Base-by-base conservation (phyloP, 2,329 filamentous ascomycete species). In the Fusarium fujikuroi region DNA sequence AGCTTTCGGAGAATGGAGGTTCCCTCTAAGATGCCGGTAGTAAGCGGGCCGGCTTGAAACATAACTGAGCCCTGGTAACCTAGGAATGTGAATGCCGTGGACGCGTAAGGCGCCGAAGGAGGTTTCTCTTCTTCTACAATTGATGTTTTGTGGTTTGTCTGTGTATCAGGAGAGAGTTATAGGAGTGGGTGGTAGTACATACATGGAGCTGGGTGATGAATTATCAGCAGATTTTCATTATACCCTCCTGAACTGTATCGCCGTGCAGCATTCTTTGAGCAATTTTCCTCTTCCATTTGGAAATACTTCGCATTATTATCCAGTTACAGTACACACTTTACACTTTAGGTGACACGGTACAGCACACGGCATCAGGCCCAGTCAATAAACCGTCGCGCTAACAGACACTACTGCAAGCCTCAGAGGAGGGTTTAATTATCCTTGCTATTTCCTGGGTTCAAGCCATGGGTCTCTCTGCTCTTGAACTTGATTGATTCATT, bases 361-460 rank as follows among this genome's bases (percentile, higher is more conserved):
- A 59, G 28, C 43, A 52, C 46, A 54, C 63, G 40, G 7, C 30
- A 39, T 28, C 28, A 50, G 60, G 28, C 59, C 75, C 75, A 76
- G 67, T 77, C 76, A 77, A 78, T 78, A 78, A 78, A 75, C 70
- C 76, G 72, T 46, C 65, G 60, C 75, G 72, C 76, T 78, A 78
- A 74, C 28, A 44, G 42, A 43, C 42, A 54, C 71, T 74, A 74
- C 71, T 78, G 76, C 76, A 78, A 70, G 69, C 74, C 72, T 57
- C 53, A 18, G 21, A 53, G 57, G 61, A 60, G 62, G 63, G 62
- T 60, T 52, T 71, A 60, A 66, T 70, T 52, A 63, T 66, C 72
- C 69, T 69, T 70, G 72, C 46, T 54, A 23, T 52, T 25, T 23
- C n/a, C 12, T 18, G 18, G 42, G 23, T 30, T 42, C 32, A 34